Evolutionary conservation across 306 rosid genomes (phyloP).

Genomic region (Inga laurina): DNA sequence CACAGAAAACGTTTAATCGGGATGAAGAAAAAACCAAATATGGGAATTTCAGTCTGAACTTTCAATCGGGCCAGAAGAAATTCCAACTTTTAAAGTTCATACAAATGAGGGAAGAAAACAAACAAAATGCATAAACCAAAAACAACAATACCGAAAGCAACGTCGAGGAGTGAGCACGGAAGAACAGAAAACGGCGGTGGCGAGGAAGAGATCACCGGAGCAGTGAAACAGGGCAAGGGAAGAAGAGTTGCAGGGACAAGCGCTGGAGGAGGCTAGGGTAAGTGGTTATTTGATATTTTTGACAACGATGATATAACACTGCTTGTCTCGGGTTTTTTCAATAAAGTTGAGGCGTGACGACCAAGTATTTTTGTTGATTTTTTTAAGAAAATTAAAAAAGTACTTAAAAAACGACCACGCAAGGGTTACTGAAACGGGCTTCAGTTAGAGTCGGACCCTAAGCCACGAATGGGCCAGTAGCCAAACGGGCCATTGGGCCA

Average conservation of each 20-base stretch:
- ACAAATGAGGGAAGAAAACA: background rate
- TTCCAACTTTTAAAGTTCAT: background rate
- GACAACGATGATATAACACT: background rate
- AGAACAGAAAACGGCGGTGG: background rate
- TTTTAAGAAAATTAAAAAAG: too few species aligned
- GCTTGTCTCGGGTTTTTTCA: background rate
- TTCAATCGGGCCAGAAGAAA: background rate
- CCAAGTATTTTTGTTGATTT: background rate
- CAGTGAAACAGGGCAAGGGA: background rate
- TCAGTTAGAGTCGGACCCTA: too few species aligned
- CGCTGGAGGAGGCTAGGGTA: background rate
- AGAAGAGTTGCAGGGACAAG: background rate
- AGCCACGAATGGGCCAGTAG: too few species aligned
- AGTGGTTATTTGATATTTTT: background rate
- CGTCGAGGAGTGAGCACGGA: background rate
- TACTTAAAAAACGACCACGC: too few species aligned
- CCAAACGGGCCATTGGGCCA: too few species aligned
- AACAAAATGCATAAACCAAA: background rate
- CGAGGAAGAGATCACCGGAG: constrained; percentile 3
- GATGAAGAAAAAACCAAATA: background rate
- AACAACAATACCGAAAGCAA: constrained; percentile 20
- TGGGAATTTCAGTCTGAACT: background rate
- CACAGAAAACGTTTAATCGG: background rate
- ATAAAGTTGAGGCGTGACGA: background rate
- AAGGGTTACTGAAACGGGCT: too few species aligned